Conservation (phyloP, 768 basidiomycete genomes). For the Rhodocollybia butyracea region DNA sequence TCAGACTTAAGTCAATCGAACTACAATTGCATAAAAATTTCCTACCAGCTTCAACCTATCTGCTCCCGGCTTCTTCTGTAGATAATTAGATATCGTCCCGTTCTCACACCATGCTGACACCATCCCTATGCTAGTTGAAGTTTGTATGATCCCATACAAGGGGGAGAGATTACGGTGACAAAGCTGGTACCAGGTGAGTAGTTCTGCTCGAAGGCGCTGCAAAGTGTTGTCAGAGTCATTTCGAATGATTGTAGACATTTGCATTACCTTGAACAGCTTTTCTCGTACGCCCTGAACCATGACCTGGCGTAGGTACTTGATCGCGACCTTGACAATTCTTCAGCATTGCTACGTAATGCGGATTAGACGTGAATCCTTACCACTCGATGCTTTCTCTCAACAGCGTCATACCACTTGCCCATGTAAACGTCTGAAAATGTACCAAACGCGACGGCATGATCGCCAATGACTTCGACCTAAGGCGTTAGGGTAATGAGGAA, state of each 20-base stretch:
- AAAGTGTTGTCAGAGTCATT: neutral
- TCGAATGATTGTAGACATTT: neutral
- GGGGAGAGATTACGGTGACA: conserved; percentile 54
- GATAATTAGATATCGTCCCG: conserved; percentile 50
- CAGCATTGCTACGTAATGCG: too few relatives aligned
- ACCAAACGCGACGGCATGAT: conserved; percentile 47
- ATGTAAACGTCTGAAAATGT: conserved; percentile 64
- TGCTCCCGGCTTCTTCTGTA: conserved; percentile 36
- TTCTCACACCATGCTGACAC: conserved; percentile 65
- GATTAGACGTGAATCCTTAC: conserved; percentile 17
- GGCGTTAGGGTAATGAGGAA: neutral
- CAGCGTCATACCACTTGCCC: conserved; percentile 48
- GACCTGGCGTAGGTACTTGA: conserved; percentile 53
- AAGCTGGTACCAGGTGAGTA: conserved; percentile 55
- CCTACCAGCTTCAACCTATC: conserved; percentile 49
- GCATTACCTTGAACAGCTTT: conserved; percentile 45
- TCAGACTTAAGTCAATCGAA: too few relatives aligned
- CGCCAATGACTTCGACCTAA: conserved; percentile 28
- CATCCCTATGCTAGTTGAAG: conserved; percentile 52
- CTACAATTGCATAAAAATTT: neutral
- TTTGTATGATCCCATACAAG: conserved; percentile 53
- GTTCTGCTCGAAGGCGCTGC: conserved; percentile 55
- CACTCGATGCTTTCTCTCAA: conserved; percentile 32
- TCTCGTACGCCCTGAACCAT: conserved; percentile 50
- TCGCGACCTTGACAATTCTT: conserved; percentile 39